Evolutionary conservation across 495 filamentous ascomycete genomes (phyloP), one percentile per base, ranked within the genome.

Genomic region (Podospora bellae-mahoneyi): DNA sequence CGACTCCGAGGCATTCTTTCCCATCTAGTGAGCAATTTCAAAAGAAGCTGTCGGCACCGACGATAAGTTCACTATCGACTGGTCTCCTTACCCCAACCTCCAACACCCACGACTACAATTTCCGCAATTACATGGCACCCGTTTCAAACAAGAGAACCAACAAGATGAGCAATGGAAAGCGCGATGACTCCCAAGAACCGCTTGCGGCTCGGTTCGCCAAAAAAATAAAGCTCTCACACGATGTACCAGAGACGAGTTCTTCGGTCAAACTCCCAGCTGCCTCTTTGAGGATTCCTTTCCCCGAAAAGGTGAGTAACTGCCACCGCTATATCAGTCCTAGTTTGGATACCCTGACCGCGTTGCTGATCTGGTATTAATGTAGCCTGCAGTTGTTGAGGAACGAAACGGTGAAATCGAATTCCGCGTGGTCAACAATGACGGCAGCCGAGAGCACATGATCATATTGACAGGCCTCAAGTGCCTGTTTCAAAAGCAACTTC

Each of bases 401-500:
- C 89, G 91, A 66, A 90, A 91, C 74, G 93, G 93, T 69, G 92
- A 96, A 55, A 97, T 98, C 68, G 92, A 97, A 76, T 97, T 98
- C 72, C 88, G 92, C 48, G 94, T 97, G 0, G 94, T 97, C 67
- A 97, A 98, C 79, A 98, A 98, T 75, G 94, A 98, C 73, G 90
- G 90, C 70, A 82, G 85, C 10, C 84, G 88, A 54, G 91, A 96
- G 73, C 93, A 90, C 78, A 86, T 90, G 28, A 93, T 97, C 71
- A 93, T 98, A 70, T 84, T 98, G 18, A 97, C 93, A 0, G 94
- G 94, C 3, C 78, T 98, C 58, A 97, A 97, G 78, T 96, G 93
- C 75, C 94, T 98, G 57, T 98, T 98, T 72, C 94, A 98, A 77
- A 97, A 98, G 68, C 94, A 98, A 70, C 84, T 98, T 0, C 94